Percentiles rank a stretch among this genome's conserved stretches.
Conservation (phyloP, 2,329 filamentous ascomycete genomes). For the Stemphylium beticola region DNA sequence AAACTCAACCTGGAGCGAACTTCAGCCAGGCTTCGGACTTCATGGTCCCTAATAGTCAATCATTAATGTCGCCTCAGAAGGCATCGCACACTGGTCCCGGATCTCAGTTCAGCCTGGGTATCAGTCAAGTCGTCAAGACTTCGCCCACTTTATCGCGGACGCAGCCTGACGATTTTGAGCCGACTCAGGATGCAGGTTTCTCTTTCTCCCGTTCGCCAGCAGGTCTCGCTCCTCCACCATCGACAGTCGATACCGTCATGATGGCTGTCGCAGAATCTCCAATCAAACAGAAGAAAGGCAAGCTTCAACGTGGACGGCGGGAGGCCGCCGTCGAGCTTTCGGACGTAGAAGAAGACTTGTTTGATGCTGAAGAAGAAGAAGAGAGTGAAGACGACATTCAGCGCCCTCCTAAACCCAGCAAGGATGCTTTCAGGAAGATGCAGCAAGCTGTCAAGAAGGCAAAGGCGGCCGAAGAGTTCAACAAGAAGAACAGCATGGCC, state of each 20-base stretch:
- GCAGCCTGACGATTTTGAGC: slow-evolving; percentile 73
- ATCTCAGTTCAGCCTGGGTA: slow-evolving; percentile 39
- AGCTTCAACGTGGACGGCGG: slow-evolving; percentile 56
- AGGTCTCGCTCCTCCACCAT: slow-evolving; percentile 66
- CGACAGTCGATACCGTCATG: slow-evolving; percentile 74
- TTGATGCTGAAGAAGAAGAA: slow-evolving; percentile 24
- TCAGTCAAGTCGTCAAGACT: slow-evolving; percentile 46
- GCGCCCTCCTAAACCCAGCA: slow-evolving; percentile 44
- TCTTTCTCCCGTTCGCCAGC: slow-evolving; percentile 72
- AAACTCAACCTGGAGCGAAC: slow-evolving; percentile 61
- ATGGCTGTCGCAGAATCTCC: slow-evolving; percentile 67
- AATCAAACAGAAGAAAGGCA: slow-evolving; percentile 66
- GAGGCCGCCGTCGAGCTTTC: slow-evolving; percentile 50
- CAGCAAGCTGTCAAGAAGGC: slow-evolving; percentile 68
- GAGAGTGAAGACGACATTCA: slow-evolving; percentile 37
- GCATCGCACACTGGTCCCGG: slow-evolving; percentile 23
- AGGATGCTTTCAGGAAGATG: slow-evolving; percentile 72
- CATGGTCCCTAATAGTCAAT: slow-evolving; percentile 64
- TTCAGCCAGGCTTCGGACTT: slow-evolving; percentile 67
- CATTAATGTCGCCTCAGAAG: slow-evolving; percentile 36
- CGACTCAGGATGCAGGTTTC: slow-evolving; percentile 83
- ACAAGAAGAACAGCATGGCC: slow-evolving; percentile 87
- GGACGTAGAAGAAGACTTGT: slow-evolving; percentile 54
- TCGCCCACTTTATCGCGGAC: slow-evolving; percentile 54
- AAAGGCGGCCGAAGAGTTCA: slow-evolving; percentile 61